These are phyloP conservation scores for Selenicereus undatus DNA, from an alignment of 148 eudicot species.

Conservation along the genomic window DNA sequence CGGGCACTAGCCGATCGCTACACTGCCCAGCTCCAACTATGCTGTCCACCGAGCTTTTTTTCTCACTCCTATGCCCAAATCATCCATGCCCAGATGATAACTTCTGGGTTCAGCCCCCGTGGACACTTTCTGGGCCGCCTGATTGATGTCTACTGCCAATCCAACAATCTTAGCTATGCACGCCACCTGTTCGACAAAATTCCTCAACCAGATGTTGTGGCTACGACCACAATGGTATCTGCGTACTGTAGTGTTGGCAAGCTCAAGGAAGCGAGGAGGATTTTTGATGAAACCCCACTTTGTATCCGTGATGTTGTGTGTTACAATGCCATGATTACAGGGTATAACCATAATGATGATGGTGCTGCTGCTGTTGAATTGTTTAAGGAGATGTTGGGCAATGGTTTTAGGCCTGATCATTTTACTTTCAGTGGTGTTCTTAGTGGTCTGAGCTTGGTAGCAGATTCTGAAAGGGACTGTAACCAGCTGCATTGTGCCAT, in stretches of 20 bases:
- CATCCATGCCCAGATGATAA: conserved; percentile 74
- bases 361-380: conserved; percentile 42
- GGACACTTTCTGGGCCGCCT: conserved; percentile 52
- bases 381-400: conserved; percentile 36
- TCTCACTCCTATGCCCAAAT: conserved; percentile 36
- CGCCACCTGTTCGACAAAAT: conserved; percentile 58
- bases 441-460: conserved; percentile 41
- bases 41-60: conserved; percentile 38
- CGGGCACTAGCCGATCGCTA: conserved; percentile 51
- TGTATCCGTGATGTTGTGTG: conserved; percentile 45
- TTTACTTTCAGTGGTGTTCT: conserved; percentile 41
- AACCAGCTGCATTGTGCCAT: conserved; percentile 53
- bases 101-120: conserved; percentile 62
- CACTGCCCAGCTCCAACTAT: conserved; percentile 58
- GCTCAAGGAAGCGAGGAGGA: conserved; percentile 30
- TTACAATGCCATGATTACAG: conserved; percentile 69
- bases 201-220: conserved; percentile 46
- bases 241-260: conserved; percentile 41
- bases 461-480: conserved; percentile 42
- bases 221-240: conserved; percentile 51
- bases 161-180: conserved; percentile 36
- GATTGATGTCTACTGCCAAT: conserved; percentile 47
- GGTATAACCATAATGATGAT: conserved; percentile 40
- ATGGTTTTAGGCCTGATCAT: conserved; percentile 40
- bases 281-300: conserved; percentile 48